Evolutionary conservation across 139 green algal genomes (phyloP), one percentile per base, ranked within the genome.

Genomic region (Auxenochlorella protothecoides): DNA sequence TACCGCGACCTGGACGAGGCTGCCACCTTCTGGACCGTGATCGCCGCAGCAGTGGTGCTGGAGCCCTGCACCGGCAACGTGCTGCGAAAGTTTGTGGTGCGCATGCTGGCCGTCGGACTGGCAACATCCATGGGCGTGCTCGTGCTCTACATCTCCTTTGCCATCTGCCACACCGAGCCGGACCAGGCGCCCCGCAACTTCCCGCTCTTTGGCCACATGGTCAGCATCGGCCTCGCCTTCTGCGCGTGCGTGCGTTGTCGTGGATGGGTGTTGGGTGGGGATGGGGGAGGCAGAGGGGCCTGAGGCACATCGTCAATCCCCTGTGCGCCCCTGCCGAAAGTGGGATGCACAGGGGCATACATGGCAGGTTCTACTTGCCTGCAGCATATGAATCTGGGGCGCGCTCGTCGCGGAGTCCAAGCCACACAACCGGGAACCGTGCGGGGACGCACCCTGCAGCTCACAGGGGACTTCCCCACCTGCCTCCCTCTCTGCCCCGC

Each of bases 21-120:
- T 6, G 62, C 44, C 66, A 69, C 65, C 27, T 57, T 69, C 51
- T 69, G 65, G 65, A 56, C 65, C 6, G 27, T 69, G 65, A 14
- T 69, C 44, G 55, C 65, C 27, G 15, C 60, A 53, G 52, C 65
- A 2, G 70, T 79, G 51, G 70, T 75, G 53, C 56, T 75, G 54
- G 75, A 79, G 56, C 75, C 75, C 5, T 60, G 14, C 27, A 75
- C 44, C 0, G 75, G 75, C 2, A 56, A 69, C 16, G 63, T 60
- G 4, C 64, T 79, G 27, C 27, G 71, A 12, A 79, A 79, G 60
- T 16, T 74, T 44, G 44, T 61, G 6, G 14, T 75, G 59, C 70
- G 75, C 3, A 3, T 57, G 11, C 27, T 60, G 10, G 75, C 66
- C 5, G 75, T 63, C 1, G 60, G 54, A 5, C 12, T 79, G 10